These are phyloP conservation scores for Chlamydomonas incerta DNA, from an alignment of 139 green algal species.

Conservation along the genomic window DNA sequence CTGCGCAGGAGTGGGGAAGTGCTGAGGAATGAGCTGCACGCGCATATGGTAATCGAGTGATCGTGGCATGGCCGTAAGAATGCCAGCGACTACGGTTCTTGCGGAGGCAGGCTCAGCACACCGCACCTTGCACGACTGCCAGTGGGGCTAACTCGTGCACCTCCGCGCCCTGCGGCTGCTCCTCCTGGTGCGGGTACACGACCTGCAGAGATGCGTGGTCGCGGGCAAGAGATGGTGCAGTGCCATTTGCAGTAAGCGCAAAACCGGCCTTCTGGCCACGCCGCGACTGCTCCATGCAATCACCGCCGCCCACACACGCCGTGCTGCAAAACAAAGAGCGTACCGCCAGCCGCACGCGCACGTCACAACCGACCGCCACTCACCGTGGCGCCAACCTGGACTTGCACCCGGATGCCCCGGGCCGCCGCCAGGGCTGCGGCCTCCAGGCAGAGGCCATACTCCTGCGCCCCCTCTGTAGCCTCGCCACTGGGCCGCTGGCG, in stretches of 20 bases:
- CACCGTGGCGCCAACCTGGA: not conserved
- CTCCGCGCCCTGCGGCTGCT: not conserved
- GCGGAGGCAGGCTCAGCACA: too few relatives aligned
- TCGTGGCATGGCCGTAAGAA: too few relatives aligned
- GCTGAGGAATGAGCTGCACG: too few relatives aligned
- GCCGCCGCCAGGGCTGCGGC: not conserved
- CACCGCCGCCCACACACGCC: not conserved
- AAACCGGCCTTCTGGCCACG: not conserved
- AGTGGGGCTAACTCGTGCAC: not conserved
- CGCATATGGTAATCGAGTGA: too few relatives aligned
- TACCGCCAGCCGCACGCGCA: too few relatives aligned
- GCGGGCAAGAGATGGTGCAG: not conserved
- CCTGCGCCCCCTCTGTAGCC: too few relatives aligned
- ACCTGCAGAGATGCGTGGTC: not conserved
- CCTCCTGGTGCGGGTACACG: not conserved
- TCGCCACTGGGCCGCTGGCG: not conserved
- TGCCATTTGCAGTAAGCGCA: not conserved
- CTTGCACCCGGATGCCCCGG: not conserved
- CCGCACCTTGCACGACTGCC: conserved; percentile 6
- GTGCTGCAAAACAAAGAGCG: not conserved
- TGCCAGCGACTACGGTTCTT: too few relatives aligned
- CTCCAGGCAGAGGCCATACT: not conserved
- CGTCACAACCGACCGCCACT: not conserved
- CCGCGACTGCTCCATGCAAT: not conserved
- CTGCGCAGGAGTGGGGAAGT: not conserved